Evolutionary conservation across 148 eudicot genomes (phyloP).

Genomic region (Cornus controversa): DNA sequence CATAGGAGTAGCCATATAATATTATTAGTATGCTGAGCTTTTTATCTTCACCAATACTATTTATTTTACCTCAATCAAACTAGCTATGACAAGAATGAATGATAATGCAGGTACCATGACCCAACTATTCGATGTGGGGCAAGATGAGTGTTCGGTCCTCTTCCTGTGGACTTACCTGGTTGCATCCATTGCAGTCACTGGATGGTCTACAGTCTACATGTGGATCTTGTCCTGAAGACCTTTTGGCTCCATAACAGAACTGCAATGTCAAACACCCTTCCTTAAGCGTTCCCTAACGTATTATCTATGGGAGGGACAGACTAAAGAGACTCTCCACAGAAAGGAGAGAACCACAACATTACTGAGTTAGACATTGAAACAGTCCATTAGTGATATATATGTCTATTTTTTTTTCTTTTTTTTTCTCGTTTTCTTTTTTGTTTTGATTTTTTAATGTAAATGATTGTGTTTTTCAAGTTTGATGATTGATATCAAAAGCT

Average conservation of each 20-base stretch:
- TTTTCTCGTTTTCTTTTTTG: too few species aligned
- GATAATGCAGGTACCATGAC: slow-evolving; percentile 52
- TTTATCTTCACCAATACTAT: too few species aligned
- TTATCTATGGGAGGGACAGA: background rate
- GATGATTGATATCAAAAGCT: background rate
- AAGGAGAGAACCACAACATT: background rate
- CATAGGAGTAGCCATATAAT: background rate
- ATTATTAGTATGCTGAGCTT: background rate
- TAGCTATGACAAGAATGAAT: background rate
- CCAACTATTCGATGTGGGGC: slow-evolving; percentile 53
- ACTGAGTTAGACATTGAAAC: background rate
- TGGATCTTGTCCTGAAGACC: slow-evolving; percentile 46
- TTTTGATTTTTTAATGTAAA: too few species aligned
- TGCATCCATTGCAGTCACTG: slow-evolving; percentile 51
- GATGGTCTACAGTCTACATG: slow-evolving; percentile 62
- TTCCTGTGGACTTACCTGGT: slow-evolving; percentile 61
- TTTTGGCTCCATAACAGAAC: background rate
- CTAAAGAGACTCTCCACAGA: background rate
- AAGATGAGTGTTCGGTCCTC: slow-evolving; percentile 63
- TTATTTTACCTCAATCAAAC: slow-evolving; percentile 7
- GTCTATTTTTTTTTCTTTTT: too few species aligned
- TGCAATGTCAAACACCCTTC: background rate
- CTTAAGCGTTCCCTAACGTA: background rate
- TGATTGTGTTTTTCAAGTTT: background rate
- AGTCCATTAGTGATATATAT: background rate